Conservation (phyloP, 805 yeast species). For the Candida tibetensis region DNA sequence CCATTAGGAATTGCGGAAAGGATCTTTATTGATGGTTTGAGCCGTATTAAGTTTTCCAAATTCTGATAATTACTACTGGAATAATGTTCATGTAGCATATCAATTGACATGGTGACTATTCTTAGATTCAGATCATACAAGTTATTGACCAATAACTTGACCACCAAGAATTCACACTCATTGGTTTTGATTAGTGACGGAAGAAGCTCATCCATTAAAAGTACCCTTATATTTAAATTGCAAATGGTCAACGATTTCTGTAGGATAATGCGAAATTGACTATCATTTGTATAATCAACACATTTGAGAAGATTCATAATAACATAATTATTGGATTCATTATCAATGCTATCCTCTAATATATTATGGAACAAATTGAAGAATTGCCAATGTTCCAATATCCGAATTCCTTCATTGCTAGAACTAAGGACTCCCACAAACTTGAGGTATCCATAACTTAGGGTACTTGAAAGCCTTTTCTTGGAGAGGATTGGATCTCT, state of each 20-base stretch:
- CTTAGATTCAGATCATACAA: conserved; percentile 54
- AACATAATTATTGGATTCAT: conserved; percentile 44
- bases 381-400: conserved; percentile 80
- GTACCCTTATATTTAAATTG: conserved; percentile 48
- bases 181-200: conserved; percentile 35
- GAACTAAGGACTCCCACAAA: conserved; percentile 72
- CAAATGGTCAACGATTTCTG: conserved; percentile 61
- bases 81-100: conserved; percentile 20
- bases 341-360: conserved; percentile 42
- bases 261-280: conserved; percentile 67
- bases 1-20: conserved; percentile 29
- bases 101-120: conserved; percentile 20
- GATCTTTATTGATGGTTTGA: conserved; percentile 52
- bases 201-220: conserved; percentile 55
- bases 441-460: conserved; percentile 73
- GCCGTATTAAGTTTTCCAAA: conserved; percentile 48
- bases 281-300: conserved; percentile 56
- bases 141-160: conserved; percentile 59
- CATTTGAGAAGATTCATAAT: conserved; percentile 56
- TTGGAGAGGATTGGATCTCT: conserved; percentile 71
- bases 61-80: conserved; percentile 31
- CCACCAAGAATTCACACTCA: conserved; percentile 46
- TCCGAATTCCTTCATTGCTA: conserved; percentile 57
- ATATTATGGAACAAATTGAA: conserved; percentile 78
- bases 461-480: conserved; percentile 56